Percentiles rank a stretch among this genome's conserved stretches.
Evolutionary conservation across 164 flowering plant genomes (phyloP).

Genomic region (Nymphaea thermarum): DNA sequence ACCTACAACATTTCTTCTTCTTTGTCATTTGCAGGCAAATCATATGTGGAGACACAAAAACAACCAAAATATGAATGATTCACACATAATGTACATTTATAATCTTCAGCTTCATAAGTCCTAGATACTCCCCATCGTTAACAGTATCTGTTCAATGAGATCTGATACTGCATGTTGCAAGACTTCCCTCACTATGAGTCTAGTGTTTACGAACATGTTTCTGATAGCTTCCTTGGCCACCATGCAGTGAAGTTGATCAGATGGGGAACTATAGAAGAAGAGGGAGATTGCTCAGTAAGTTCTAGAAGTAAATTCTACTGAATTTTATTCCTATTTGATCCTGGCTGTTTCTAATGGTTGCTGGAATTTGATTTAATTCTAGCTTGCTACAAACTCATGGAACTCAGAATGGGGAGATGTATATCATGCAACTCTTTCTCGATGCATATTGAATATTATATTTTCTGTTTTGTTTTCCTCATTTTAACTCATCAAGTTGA

Average conservation of each 20-base stretch:
- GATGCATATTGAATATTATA: neutral
- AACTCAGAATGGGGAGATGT: constrained; percentile 94
- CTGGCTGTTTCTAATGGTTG: neutral
- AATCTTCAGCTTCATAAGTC: no score
- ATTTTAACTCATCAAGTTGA: neutral
- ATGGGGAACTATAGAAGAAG: neutral
- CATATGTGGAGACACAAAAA: no score
- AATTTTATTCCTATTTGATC: neutral
- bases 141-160: no score
- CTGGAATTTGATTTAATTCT: constrained; percentile 9
- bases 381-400: constrained; percentile 96
- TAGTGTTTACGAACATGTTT: neutral
- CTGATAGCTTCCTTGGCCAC: neutral
- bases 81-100: no score
- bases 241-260: neutral
- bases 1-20: neutral
- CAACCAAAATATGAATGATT: no score
- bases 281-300: neutral
- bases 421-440: constrained; percentile 19
- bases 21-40: no score
- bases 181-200: neutral
- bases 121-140: no score
- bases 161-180: no score
- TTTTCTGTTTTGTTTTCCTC: neutral
- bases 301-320: neutral